Conservation (phyloP, 306 rosid genomes). For the Vicia sativa region DNA sequence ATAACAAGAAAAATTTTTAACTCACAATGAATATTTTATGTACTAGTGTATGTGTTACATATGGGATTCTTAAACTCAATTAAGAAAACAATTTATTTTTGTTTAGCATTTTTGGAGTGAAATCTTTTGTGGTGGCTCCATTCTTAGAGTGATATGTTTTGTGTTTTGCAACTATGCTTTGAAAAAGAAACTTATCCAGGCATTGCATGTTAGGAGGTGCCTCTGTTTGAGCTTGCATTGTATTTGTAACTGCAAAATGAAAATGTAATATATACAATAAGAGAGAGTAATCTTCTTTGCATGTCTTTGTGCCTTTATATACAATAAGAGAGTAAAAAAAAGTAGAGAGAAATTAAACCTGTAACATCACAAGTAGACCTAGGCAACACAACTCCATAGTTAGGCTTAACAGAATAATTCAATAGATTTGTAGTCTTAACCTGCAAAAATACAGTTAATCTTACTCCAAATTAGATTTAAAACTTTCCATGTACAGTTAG, state of each 20-base stretch:
- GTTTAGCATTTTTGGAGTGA: slow-evolving; percentile 69
- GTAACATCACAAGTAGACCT: slow-evolving; percentile 34
- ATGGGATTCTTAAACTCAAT: background rate
- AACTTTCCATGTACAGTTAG: too few species aligned
- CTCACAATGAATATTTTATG: too few species aligned
- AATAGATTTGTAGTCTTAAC: slow-evolving; percentile 84
- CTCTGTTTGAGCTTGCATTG: slow-evolving; percentile 70
- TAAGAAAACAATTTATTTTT: too few species aligned
- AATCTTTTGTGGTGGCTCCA: slow-evolving; percentile 60
- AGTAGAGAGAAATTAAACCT: slow-evolving; percentile 51
- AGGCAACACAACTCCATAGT: slow-evolving; percentile 70
- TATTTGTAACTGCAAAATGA: slow-evolving; percentile 52
- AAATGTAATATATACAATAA: background rate
- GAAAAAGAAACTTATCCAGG: slow-evolving; percentile 86
- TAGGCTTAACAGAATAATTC: slow-evolving; percentile 92
- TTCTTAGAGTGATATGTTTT: slow-evolving; percentile 64
- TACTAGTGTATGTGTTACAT: too few species aligned
- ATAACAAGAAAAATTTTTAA: too few species aligned
- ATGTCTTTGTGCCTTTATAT: slow-evolving; percentile 12
- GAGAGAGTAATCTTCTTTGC: too few species aligned
- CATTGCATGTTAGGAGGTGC: slow-evolving; percentile 76
- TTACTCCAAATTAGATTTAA: too few species aligned
- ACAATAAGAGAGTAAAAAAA: background rate
- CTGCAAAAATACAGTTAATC: slow-evolving; percentile 41
- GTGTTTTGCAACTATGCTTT: slow-evolving; percentile 56